Evolutionary conservation across 495 filamentous ascomycete species (phyloP).

Genomic region (Podospora conica): DNA sequence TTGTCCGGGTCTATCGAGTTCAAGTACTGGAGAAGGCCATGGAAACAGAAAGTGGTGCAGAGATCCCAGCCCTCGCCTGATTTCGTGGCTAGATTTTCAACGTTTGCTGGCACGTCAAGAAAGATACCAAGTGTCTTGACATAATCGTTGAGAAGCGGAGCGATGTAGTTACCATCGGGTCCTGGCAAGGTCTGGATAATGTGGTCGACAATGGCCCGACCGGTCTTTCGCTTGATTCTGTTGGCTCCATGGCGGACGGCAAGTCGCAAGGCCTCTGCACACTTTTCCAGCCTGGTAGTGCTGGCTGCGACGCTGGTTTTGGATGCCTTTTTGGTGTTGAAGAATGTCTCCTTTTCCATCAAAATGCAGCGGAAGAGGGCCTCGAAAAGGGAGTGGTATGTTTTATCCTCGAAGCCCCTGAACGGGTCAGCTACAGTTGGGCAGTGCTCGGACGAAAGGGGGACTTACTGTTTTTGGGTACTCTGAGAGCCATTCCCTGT

Average conservation of each 20-base stretch:
- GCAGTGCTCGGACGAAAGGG: slow-evolving; percentile 11
- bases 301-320: slow-evolving; percentile 42
- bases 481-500: slow-evolving; percentile 18
- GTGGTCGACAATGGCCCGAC: slow-evolving; percentile 71
- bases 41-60: slow-evolving; percentile 60
- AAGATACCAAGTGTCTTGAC: slow-evolving; percentile 64
- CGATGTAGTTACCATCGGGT: slow-evolving; percentile 56
- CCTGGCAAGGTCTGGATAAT: slow-evolving; percentile 67
- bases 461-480: slow-evolving; percentile 10
- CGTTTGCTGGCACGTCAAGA: slow-evolving; percentile 65
- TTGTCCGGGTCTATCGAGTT: slow-evolving; percentile 32
- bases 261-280: slow-evolving; percentile 64
- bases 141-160: slow-evolving; percentile 72
- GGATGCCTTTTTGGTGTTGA: slow-evolving; percentile 45
- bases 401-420: slow-evolving; percentile 55
- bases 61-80: slow-evolving; percentile 59
- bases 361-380: slow-evolving; percentile 65
- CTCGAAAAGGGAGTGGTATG: slow-evolving; percentile 76
- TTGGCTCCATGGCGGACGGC: slow-evolving; percentile 61
- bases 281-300: slow-evolving; percentile 54
- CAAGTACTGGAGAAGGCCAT: slow-evolving; percentile 42
- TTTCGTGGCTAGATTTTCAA: slow-evolving; percentile 59
- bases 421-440: slow-evolving; percentile 9
- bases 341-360: slow-evolving; percentile 59
- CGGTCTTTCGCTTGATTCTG: slow-evolving; percentile 67